Base-by-base conservation (phyloP, 148 eudicot species). In the Gaultheria prostrata region DNA sequence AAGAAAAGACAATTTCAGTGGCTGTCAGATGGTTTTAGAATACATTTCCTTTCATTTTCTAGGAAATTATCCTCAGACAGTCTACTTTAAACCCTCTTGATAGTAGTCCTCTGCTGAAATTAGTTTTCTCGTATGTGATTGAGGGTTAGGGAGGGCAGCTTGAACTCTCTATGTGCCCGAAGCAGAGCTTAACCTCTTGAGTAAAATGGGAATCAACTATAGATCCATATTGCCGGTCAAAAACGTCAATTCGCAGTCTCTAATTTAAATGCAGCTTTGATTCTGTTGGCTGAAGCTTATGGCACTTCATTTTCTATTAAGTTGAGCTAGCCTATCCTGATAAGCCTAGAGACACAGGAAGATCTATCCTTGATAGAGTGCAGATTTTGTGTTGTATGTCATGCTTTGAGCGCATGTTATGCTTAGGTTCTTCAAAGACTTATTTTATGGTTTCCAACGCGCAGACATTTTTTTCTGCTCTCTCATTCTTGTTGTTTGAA, bases 241-340 rank as follows among this genome's bases (percentile, higher is more conserved):
- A 50, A 50, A 50, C 53, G 13, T 50, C 9, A 50, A 9, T 50
- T 73, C 39, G 50, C 24, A 35, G 8, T 1, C 8, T 39, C 9
- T 73, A 14, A 20, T 43, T 24, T 73, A 43, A 39, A 15, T 35
- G 18, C 77, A 73, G 77, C 49, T 18, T 8, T 4, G 10, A 51
- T 77, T 26, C 11, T 26, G 10, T 77, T 30, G 61, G 59, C 39
- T 77, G 26, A 9, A 49, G 10, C 56, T 18, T 6, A 8, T 35
- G 48, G 9, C 24, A 72, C 46, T 72, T 72, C 78, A 45, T 75
- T 75, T 75, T 75, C 51, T 39, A 73, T 48, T 73, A 39, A 50
- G 77, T 13, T 73, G 49, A 8, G 39, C 43, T 39, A 3, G 43
- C 43, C 43, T 39, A 39, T 39, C 43, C 43, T 39, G 43, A 39